These are phyloP conservation scores for Chrysophaeum taylorii DNA, from an alignment of 352 stramenopile genomes.

Conservation along the genomic window DNA sequence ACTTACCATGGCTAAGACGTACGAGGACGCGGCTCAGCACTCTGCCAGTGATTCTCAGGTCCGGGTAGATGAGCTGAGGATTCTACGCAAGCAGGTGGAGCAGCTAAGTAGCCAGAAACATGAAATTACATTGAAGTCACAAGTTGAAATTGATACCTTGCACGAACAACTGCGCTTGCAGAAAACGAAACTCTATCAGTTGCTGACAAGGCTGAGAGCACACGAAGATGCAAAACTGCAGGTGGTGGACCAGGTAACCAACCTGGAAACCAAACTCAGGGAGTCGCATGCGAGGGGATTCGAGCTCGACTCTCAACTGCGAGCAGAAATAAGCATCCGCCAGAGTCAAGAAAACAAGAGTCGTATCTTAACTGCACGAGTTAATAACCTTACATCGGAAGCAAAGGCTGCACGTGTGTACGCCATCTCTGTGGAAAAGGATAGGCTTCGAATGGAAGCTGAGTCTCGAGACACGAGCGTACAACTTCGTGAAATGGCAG, in stretches of 20 bases:
- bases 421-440: constrained; percentile 73
- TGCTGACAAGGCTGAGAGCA: constrained; percentile 86
- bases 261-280: constrained; percentile 73
- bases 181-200: constrained; percentile 93
- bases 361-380: constrained; percentile 39
- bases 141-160: constrained; percentile 83
- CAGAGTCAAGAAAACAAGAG: constrained; percentile 74
- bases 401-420: constrained; percentile 77
- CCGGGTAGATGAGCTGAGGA: constrained; percentile 79
- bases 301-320: constrained; percentile 82
- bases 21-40: constrained; percentile 74
- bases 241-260: constrained; percentile 66
- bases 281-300: constrained; percentile 71
- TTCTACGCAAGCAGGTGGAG: constrained; percentile 69
- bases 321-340: constrained; percentile 81
- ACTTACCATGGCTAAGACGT: constrained; percentile 73
- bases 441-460: constrained; percentile 81
- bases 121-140: constrained; percentile 82
- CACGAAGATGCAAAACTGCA: constrained; percentile 84
- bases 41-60: constrained; percentile 76
- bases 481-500: constrained; percentile 87
- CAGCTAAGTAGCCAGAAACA: constrained; percentile 78
- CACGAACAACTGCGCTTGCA: constrained; percentile 85
- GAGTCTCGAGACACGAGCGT: constrained; percentile 84
- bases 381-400: constrained; percentile 41